A percentile compares a stretch with the other conserved stretches of the same genome.
phyloP scores from a whole-genome alignment of 371 early-diverging fungal genomes.

The Mortierella sp. region DNA sequence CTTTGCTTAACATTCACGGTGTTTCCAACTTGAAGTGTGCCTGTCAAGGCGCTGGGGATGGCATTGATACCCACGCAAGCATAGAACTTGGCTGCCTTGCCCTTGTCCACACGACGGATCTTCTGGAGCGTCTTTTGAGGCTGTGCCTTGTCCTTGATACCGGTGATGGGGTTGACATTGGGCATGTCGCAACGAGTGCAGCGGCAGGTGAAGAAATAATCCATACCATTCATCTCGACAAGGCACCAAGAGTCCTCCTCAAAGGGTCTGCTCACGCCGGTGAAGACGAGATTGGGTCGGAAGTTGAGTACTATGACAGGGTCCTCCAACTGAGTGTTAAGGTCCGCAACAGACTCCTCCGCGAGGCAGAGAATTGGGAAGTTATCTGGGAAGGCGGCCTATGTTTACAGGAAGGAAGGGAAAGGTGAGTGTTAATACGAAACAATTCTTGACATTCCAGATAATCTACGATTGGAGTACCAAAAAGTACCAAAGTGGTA shows the following conservation, averaged over 20 bases:
- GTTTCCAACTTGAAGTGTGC: constrained; percentile 29
- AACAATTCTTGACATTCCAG: not conserved
- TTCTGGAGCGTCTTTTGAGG: constrained; percentile 57
- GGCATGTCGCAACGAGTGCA: constrained; percentile 55
- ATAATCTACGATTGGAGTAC: no score
- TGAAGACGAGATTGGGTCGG: constrained; percentile 55
- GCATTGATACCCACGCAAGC: constrained; percentile 54
- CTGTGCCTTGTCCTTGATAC: constrained; percentile 50
- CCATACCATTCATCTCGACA: constrained; percentile 43
- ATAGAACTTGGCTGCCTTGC: constrained; percentile 48
- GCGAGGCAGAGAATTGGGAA: constrained; percentile 54
- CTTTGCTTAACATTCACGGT: constrained; percentile 32
- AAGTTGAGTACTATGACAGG: constrained; percentile 51
- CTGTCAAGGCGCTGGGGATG: constrained; percentile 32
- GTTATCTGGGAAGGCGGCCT: constrained; percentile 55
- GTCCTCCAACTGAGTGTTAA: constrained; percentile 46
- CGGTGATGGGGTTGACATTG: constrained; percentile 56
- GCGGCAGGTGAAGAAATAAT: constrained; percentile 49
- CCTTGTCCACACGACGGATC: constrained; percentile 51
- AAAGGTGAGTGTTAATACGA: not conserved
- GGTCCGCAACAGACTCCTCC: constrained; percentile 50
- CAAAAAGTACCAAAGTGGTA: not conserved
- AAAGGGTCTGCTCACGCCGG: constrained; percentile 51
- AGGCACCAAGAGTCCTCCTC: constrained; percentile 57
- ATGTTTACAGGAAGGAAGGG: not conserved